A percentile compares a stretch with the other conserved stretches of the same genome.
phyloP scores from a whole-genome alignment of 768 basidiomycete genomes.

The Phanerochaete carnosa region DNA sequence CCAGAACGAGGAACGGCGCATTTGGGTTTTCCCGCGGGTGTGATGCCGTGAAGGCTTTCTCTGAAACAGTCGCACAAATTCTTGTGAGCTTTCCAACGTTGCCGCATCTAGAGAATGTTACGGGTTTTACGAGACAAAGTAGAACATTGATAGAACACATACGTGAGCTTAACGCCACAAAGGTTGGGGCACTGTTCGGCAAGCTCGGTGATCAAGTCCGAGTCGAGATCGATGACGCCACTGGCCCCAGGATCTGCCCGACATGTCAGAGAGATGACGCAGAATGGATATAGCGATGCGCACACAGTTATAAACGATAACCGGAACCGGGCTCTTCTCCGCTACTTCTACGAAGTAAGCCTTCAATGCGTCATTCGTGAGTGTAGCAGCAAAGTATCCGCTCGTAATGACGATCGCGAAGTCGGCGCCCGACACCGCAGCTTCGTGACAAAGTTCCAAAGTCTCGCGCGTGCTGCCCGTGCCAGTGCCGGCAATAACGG shows the following conservation, averaged over 20 bases:
- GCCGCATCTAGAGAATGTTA: constrained; percentile 56
- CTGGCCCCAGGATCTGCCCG: constrained; percentile 76
- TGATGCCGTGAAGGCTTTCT: constrained; percentile 48
- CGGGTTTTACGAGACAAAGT: too few species aligned
- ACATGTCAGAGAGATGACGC: neutral
- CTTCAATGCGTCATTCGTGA: constrained; percentile 67
- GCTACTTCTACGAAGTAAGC: constrained; percentile 76
- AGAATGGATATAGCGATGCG: constrained; percentile 1
- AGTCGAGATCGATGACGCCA: constrained; percentile 89
- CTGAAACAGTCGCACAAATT: constrained; percentile 67
- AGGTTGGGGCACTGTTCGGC: constrained; percentile 75
- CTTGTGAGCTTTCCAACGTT: constrained; percentile 90
- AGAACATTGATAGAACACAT: constrained; percentile 26
- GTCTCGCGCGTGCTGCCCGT: constrained; percentile 83
- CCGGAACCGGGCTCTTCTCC: constrained; percentile 78
- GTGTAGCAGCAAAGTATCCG: constrained; percentile 82
- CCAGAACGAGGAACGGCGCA: constrained; percentile 80
- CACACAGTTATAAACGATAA: constrained; percentile 87
- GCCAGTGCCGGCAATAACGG: constrained; percentile 82
- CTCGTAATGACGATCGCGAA: constrained; percentile 82
- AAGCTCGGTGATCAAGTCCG: constrained; percentile 79
- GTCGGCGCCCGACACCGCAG: constrained; percentile 86
- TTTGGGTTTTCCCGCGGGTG: constrained; percentile 67
- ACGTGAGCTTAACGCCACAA: constrained; percentile 89
- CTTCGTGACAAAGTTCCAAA: constrained; percentile 68